A percentile compares a stretch with the other conserved stretches of the same genome.
phyloP scores from a whole-genome alignment of 1,139 yeast genomes.

The Arxiozyma bovina region DNA sequence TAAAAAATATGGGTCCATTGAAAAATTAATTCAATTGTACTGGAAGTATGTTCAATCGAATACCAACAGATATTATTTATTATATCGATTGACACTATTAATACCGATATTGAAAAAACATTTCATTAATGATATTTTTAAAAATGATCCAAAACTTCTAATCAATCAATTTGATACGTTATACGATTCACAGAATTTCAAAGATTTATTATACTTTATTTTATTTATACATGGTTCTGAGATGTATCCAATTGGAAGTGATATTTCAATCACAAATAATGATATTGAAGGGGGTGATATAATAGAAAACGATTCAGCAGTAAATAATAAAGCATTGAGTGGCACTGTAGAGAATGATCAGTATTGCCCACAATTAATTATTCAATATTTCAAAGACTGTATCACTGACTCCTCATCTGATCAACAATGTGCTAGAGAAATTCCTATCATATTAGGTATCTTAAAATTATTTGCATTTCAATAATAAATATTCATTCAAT shows the following conservation, averaged over 20 bases:
- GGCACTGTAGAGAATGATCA: background rate
- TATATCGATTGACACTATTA: slow-evolving; percentile 19
- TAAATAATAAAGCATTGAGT: no score
- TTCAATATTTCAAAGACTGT: slow-evolving; percentile 18
- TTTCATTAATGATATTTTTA: slow-evolving; percentile 12
- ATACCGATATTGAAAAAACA: slow-evolving; percentile 18
- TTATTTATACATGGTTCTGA: slow-evolving; percentile 20
- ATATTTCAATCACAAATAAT: background rate
- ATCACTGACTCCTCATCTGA: slow-evolving; percentile 17
- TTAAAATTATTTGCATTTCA: slow-evolving; percentile 13
- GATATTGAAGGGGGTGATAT: background rate
- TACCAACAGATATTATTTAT: slow-evolving; percentile 17
- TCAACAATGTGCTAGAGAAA: slow-evolving; percentile 19
- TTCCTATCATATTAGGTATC: slow-evolving; percentile 20
- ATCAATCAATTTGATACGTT: slow-evolving; percentile 17
- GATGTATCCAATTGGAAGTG: slow-evolving; percentile 15
- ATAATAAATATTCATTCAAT: background rate
- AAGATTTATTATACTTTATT: slow-evolving; percentile 20
- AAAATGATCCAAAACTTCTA: slow-evolving; percentile 3
- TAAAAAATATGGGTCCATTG: background rate
- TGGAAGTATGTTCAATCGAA: background rate
- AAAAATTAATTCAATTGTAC: background rate
- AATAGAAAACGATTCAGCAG: no score
- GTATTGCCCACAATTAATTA: slow-evolving; percentile 1
- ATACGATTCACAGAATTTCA: slow-evolving; percentile 15